These are phyloP conservation scores for Saccharomycopsis sp. DNA, from an alignment of 805 yeast species.

Conservation along the genomic window DNA sequence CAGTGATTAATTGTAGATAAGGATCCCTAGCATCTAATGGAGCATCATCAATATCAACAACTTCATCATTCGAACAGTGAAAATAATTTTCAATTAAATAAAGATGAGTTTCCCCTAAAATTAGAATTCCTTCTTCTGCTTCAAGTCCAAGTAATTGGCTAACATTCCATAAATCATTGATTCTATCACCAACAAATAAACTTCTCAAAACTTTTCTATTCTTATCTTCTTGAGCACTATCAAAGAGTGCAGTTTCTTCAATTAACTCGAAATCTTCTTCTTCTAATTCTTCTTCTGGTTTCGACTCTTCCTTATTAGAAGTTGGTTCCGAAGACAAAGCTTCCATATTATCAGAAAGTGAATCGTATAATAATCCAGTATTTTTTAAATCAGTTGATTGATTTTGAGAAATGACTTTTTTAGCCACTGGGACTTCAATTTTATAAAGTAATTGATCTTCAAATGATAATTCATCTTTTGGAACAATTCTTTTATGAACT, in stretches of 20 bases:
- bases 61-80: conserved; percentile 38
- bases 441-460: conserved; percentile 34
- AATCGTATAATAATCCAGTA: conserved; percentile 7
- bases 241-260: conserved; percentile 30
- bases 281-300: conserved; percentile 20
- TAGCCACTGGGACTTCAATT: conserved; percentile 29
- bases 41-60: conserved; percentile 58
- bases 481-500: conserved; percentile 51
- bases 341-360: conserved; percentile 13
- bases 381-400: background rate
- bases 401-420: background rate
- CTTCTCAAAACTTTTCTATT: conserved; percentile 67
- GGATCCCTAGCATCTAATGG: conserved; percentile 55
- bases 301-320: conserved; percentile 33
- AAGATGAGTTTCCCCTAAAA: conserved; percentile 52
- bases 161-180: conserved; percentile 64
- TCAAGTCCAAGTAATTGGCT: conserved; percentile 70
- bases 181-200: conserved; percentile 58
- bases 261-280: conserved; percentile 33
- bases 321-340: conserved; percentile 23
- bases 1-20: conserved; percentile 52
- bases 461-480: conserved; percentile 38
- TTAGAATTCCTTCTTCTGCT: conserved; percentile 63
- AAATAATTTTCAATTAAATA: conserved; percentile 66
- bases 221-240: conserved; percentile 44